Percentiles rank a stretch among this genome's conserved stretches.
Conservation (phyloP, 257 asterid genomes). For the Solanum okadae region DNA sequence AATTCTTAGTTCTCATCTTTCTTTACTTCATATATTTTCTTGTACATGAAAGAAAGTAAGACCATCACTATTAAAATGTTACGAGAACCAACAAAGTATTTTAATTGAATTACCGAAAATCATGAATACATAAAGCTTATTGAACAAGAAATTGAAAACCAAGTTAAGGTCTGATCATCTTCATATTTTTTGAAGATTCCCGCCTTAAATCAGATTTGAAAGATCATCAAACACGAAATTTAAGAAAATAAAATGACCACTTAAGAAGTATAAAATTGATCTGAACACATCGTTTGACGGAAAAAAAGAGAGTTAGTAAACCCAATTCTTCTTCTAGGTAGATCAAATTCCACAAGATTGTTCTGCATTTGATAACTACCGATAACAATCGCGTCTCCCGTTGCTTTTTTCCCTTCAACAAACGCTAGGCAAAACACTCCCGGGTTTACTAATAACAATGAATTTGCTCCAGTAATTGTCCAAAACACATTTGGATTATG, state of each 20-base stretch:
- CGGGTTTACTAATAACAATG: constrained; percentile 22
- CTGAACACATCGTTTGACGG: constrained; percentile 25
- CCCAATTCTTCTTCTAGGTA: background rate
- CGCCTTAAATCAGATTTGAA: background rate
- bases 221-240: background rate
- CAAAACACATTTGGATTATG: background rate
- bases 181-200: background rate
- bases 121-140: background rate
- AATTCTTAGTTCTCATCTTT: background rate
- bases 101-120: background rate
- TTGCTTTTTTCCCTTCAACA: constrained; percentile 23
- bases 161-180: background rate
- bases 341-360: background rate
- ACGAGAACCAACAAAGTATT: background rate
- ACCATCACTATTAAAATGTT: background rate
- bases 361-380: constrained; percentile 34
- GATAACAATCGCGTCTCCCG: constrained; percentile 19
- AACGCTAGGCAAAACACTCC: constrained; percentile 34
- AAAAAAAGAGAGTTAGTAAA: constrained; percentile 18
- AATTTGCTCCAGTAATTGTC: constrained; percentile 21
- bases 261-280: background rate
- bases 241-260: background rate
- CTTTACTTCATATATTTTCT: background rate
- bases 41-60: no score
- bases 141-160: background rate